Evolutionary conservation across 176 grass and related monocot genomes (phyloP).

Genomic region (Rhynchospora pubera): DNA sequence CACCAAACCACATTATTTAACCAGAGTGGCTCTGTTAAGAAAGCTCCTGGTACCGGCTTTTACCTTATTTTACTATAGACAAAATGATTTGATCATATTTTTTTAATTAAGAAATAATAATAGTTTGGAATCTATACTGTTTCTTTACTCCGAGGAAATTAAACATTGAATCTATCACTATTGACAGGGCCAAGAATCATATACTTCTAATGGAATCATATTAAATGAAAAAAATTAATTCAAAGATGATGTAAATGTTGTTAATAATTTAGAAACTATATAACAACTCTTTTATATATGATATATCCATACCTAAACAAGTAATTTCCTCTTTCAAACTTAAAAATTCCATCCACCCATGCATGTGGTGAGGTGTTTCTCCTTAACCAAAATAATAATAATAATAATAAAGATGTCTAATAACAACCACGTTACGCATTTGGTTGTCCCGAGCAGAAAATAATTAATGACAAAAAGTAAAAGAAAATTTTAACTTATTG

Average conservation of each 20-base stretch:
- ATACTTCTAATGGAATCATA: too few species aligned
- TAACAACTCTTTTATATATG: too few species aligned
- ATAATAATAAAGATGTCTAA: not conserved
- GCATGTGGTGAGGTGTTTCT: not conserved
- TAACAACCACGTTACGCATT: not conserved
- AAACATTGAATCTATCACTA: too few species aligned
- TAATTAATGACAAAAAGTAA: not conserved
- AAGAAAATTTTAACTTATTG: not conserved
- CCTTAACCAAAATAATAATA: not conserved
- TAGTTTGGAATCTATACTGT: too few species aligned
- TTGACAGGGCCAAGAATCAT: too few species aligned
- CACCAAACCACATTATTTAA: constrained; percentile 16
- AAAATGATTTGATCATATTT: not conserved
- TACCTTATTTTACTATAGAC: not conserved
- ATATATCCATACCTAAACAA: not conserved
- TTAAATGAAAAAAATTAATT: too few species aligned
- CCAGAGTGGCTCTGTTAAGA: not conserved
- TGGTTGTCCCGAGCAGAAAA: not conserved
- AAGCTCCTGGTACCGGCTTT: not conserved
- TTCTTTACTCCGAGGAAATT: too few species aligned
- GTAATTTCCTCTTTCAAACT: not conserved
- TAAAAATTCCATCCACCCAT: not conserved
- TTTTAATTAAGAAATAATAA: not conserved
- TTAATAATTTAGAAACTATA: too few species aligned
- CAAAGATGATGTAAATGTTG: too few species aligned